These are phyloP conservation scores for Botrytis pseudocinerea DNA, from an alignment of 2,329 filamentous ascomycete genomes.

Conservation along the genomic window DNA sequence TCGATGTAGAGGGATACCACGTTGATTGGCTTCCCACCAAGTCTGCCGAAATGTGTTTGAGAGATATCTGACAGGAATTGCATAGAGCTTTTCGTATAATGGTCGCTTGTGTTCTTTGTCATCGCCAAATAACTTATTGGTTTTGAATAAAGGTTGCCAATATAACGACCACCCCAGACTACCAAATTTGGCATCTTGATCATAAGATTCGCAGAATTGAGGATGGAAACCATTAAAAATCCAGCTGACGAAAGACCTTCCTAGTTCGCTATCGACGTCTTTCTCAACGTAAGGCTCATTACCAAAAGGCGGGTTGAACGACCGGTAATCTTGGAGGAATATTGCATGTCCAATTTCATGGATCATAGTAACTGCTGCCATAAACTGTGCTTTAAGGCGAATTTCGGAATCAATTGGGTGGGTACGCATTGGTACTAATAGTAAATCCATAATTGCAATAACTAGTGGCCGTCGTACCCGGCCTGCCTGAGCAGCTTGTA, in stretches of 20 bases:
- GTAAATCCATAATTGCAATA: slow-evolving; percentile 33
- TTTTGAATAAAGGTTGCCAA: slow-evolving; percentile 16
- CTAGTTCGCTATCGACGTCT: slow-evolving; percentile 31
- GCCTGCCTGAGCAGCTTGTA: slow-evolving; percentile 16
- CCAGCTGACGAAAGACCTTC: slow-evolving; percentile 31
- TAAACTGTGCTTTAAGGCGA: slow-evolving; percentile 32
- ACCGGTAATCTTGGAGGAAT: slow-evolving; percentile 33
- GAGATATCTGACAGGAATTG: slow-evolving; percentile 10
- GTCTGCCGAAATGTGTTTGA: slow-evolving; percentile 2
- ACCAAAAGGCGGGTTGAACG: slow-evolving; percentile 20
- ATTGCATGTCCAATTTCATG: slow-evolving; percentile 38
- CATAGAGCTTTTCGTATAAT: slow-evolving; percentile 2
- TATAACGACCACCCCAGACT: slow-evolving; percentile 20
- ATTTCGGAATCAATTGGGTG: slow-evolving; percentile 26
- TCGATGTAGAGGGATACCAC: background rate
- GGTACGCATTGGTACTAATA: slow-evolving; percentile 30
- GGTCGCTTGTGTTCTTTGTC: slow-evolving; percentile 6
- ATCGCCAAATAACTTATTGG: background rate
- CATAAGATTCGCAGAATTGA: slow-evolving; percentile 10
- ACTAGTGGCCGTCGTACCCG: slow-evolving; percentile 27
- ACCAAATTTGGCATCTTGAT: slow-evolving; percentile 8
- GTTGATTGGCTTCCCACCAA: slow-evolving; percentile 10
- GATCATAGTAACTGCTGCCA: slow-evolving; percentile 35
- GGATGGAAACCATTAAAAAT: slow-evolving; percentile 35
- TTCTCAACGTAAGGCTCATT: slow-evolving; percentile 33